A percentile compares a stretch with the other conserved stretches of the same genome.
These are phyloP conservation scores for Aulographum hederae DNA, from an alignment of 2,329 filamentous ascomycete species.

Conservation along the genomic window DNA sequence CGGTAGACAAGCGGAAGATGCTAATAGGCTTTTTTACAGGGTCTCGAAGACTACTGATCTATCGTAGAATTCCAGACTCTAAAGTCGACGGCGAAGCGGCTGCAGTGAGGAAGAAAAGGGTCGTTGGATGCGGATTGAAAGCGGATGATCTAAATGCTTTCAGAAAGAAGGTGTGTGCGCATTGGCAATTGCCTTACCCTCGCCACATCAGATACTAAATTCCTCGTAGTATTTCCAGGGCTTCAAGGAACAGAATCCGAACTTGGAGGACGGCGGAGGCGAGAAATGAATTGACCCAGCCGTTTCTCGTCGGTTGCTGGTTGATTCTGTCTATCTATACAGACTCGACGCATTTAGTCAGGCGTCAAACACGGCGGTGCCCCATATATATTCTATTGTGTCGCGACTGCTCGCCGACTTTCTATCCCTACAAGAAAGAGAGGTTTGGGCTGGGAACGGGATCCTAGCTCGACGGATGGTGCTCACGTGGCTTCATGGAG, in stretches of 20 bases:
- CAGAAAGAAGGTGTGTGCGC: constrained; percentile 28
- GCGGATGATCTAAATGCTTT: constrained; percentile 54
- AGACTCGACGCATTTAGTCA: too few relatives aligned
- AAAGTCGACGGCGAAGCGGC: constrained; percentile 23
- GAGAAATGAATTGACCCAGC: too few relatives aligned
- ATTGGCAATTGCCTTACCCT: neutral
- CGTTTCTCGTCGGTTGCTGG: too few relatives aligned
- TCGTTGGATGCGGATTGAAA: constrained; percentile 24
- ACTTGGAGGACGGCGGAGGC: too few relatives aligned
- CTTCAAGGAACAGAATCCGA: constrained; percentile 16
- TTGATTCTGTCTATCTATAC: too few relatives aligned
- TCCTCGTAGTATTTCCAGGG: constrained; percentile 18
- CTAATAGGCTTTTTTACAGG: constrained; percentile 28
- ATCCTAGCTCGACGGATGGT: too few relatives aligned
- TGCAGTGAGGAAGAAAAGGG: constrained; percentile 10
- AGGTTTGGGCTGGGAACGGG: too few relatives aligned
- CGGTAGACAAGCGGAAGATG: constrained; percentile 1
- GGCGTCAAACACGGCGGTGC: too few relatives aligned
- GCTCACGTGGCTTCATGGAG: too few relatives aligned
- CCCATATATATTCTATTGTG: too few relatives aligned
- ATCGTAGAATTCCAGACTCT: constrained; percentile 48
- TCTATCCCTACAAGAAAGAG: too few relatives aligned
- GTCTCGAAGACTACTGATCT: constrained; percentile 79
- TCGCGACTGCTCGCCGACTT: too few relatives aligned
- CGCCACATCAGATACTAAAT: neutral